These are phyloP conservation scores for Berberis vulgaris DNA, from an alignment of 164 flowering plant genomes.

Conservation along the genomic window DNA sequence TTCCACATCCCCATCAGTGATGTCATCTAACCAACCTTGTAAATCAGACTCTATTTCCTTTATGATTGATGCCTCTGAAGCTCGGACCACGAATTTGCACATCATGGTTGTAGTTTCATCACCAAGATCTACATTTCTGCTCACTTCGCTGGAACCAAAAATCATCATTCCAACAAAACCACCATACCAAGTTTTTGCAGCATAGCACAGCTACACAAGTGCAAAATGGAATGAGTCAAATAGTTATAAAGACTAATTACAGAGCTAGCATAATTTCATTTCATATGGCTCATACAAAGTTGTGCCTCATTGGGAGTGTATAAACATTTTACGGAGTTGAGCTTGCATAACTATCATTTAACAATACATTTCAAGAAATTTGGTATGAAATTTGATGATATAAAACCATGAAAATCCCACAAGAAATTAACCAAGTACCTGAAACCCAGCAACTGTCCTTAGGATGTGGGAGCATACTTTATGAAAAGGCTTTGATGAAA, in stretches of 20 bases:
- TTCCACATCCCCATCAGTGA: conserved; percentile 85
- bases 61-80: conserved; percentile 85
- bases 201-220: conserved; percentile 68
- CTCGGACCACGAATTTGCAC: conserved; percentile 92
- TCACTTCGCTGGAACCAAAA: conserved; percentile 97
- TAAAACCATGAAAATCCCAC: neutral
- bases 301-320: too few relatives aligned
- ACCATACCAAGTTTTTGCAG: conserved; percentile 98
- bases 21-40: conserved; percentile 92
- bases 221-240: neutral
- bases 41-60: conserved; percentile 83
- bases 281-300: neutral
- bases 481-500: conserved; percentile 91
- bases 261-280: neutral
- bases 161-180: conserved; percentile 95
- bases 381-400: too few relatives aligned
- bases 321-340: too few relatives aligned
- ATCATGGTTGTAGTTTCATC: conserved; percentile 96
- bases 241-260: neutral
- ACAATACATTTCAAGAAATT: too few relatives aligned
- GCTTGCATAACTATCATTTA: too few relatives aligned
- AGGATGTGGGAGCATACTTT: conserved; percentile 91
- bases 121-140: conserved; percentile 94
- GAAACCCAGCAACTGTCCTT: conserved; percentile 94
- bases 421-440: conserved; percentile 36